Conservation (phyloP, 176 grass and related monocot genomes). For the Hordeum marinum region DNA sequence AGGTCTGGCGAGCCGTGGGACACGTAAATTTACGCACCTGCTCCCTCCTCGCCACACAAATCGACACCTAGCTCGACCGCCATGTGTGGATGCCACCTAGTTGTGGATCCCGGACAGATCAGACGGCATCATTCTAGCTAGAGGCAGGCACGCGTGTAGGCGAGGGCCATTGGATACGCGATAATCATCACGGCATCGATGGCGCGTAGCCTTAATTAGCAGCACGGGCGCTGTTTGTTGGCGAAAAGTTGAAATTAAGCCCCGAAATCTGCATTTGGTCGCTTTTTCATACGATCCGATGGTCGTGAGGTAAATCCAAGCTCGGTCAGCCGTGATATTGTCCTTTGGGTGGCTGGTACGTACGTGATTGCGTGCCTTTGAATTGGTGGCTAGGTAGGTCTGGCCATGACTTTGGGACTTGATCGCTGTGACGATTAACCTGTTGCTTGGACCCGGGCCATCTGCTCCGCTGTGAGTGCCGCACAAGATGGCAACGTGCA, state of each 20-base stretch:
- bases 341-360: neutral
- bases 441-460: neutral
- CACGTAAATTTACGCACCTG: neutral
- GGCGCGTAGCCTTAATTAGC: neutral
- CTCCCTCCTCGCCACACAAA: neutral
- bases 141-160: neutral
- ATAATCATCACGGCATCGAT: neutral
- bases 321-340: neutral
- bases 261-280: neutral
- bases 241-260: neutral
- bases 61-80: constrained; percentile 7
- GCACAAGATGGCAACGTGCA: neutral
- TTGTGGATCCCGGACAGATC: constrained; percentile 5
- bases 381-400: constrained; percentile 6
- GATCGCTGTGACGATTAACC: neutral
- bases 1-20: no score
- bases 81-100: constrained; percentile 20
- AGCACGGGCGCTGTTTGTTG: neutral
- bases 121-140: neutral
- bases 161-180: neutral
- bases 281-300: neutral
- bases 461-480: constrained; percentile 12
- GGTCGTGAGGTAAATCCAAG: neutral
- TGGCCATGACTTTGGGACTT: neutral
- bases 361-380: neutral